Evolutionary conservation across 202 grass and related monocot species (phyloP), one percentile per base, ranked within the genome.

Genomic region (Musa balbisiana): DNA sequence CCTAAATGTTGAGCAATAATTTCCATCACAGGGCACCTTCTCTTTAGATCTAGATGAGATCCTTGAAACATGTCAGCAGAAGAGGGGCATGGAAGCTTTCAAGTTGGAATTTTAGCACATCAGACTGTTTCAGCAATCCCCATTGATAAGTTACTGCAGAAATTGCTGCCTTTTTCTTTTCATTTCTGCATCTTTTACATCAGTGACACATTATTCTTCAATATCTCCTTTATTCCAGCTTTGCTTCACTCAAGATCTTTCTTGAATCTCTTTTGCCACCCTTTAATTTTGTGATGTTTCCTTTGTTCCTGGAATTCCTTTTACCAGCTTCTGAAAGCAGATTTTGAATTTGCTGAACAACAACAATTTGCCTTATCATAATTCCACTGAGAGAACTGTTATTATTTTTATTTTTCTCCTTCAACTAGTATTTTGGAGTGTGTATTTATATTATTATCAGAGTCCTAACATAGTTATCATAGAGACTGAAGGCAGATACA

Each of bases 121-220:
- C 19, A 33, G 19, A 58, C 12, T 55, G 64, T 67, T 43, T 67
- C 51, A 54, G 17, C 63, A 27, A 23, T 43, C n/a, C 33, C 49
- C 5, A 63, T 23, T 49, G 23, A 10, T 51, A 33, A 13, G 29
- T 55, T 27, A 52, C 50, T 73, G 11, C 2, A 63, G n/a, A 63
- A 76, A 62, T 23, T 11, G 13, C 9, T 51, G 6, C 15, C 14
- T 68, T 33, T 78, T 24, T 17, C 16, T 49, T 66, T 78, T 43
- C 53, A 23, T 55, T 55, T n/a, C 13, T 27, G 22, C 49, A 43
- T 2, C 63, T 67, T 78, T 9, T 60, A 63, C 55, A 76, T 64
- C 58, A 2, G 13, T n/a, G 64, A 63, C 74, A 64, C 74, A 63
- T 76, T 78, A 78, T 68, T 78, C 76, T 78, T 69, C 76, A 78